Conservation (phyloP, 345 rosid species). For the Linum tenue region DNA sequence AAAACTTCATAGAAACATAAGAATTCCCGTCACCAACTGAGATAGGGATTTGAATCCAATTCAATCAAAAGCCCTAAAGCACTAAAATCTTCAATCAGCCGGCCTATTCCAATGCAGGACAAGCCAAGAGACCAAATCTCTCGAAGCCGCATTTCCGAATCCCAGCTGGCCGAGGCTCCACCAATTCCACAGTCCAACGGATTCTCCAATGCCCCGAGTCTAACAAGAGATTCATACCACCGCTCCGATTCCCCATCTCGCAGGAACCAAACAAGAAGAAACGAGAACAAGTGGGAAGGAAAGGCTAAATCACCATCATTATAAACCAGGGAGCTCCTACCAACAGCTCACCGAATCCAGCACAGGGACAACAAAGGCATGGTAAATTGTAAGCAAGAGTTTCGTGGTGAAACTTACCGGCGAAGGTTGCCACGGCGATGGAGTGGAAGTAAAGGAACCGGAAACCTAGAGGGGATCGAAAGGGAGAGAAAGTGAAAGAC, state of each 20-base stretch:
- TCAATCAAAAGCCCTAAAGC: too few relatives aligned
- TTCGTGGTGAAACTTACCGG: conserved; percentile 22
- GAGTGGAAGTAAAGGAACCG: conserved; percentile 41
- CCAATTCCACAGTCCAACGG: conserved; percentile 7
- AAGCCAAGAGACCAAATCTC: conserved; percentile 7
- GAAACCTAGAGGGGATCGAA: conserved; percentile 20
- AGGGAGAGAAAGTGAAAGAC: not conserved
- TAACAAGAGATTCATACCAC: not conserved
- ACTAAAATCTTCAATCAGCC: too few relatives aligned
- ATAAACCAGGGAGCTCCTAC: too few relatives aligned
- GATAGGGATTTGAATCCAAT: too few relatives aligned
- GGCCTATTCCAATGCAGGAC: not conserved
- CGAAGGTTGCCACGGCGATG: conserved; percentile 23
- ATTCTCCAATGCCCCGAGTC: not conserved
- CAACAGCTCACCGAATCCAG: conserved; percentile 6
- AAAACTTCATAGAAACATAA: too few relatives aligned
- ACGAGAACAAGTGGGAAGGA: conserved; percentile 2
- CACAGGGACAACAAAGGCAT: conserved; percentile 1
- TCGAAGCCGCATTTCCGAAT: conserved; percentile 13
- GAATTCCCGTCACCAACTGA: too few relatives aligned
- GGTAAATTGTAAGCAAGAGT: not conserved
- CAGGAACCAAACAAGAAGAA: conserved; percentile 23
- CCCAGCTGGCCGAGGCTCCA: not conserved
- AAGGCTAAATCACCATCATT: not conserved
- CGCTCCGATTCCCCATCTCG: conserved; percentile 18